A percentile compares a stretch with the other conserved stretches of the same genome.
Evolutionary conservation across 1,284 basidiomycete species (phyloP).

Genomic region (Ustilago hordei): DNA sequence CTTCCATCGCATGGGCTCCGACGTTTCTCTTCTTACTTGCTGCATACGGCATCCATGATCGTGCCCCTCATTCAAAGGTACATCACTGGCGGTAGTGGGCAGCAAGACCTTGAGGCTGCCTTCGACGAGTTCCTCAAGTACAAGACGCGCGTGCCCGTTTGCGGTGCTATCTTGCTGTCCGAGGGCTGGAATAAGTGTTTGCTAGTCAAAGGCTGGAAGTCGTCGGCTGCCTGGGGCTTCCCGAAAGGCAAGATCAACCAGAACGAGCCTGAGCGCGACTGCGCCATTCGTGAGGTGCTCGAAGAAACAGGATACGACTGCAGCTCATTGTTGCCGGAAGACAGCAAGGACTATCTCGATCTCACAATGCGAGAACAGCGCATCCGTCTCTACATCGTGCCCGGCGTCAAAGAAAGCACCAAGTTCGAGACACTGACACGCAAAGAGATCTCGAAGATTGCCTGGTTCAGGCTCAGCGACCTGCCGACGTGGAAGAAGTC

Average conservation of each 20-base stretch:
- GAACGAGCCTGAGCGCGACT: constrained; percentile 73
- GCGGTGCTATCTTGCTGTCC: constrained; percentile 95
- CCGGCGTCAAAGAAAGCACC: constrained; percentile 88
- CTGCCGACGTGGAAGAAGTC: constrained; percentile 93
- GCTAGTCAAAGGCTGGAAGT: constrained; percentile 91
- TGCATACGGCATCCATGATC: constrained; percentile 62
- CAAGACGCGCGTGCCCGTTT: constrained; percentile 98
- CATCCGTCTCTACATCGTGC: constrained; percentile 91
- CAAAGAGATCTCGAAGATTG: constrained; percentile 99
- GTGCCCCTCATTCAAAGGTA: constrained; percentile 68
- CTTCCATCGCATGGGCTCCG: constrained; percentile 83
- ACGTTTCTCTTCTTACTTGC: constrained; percentile 93
- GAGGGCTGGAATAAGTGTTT: constrained; percentile 80
- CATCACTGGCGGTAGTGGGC: constrained; percentile 56
- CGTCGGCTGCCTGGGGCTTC: constrained; percentile 95
- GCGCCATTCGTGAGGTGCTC: constrained; percentile 74
- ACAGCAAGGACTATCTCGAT: constrained; percentile 78
- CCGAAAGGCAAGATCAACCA: constrained; percentile 99
- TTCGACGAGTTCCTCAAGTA: constrained; percentile 74
- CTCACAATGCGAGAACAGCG: constrained; percentile 87
- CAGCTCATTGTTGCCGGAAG: constrained; percentile 49
- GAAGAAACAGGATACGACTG: constrained; percentile 69
- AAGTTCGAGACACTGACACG: constrained; percentile 92
- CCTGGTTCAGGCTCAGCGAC: constrained; percentile 92
- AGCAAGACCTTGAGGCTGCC: constrained; percentile 63